Percentiles rank a stretch among this genome's conserved stretches.
phyloP scores from a whole-genome alignment of 1,139 yeast genomes.

The Pichia sp. region DNA sequence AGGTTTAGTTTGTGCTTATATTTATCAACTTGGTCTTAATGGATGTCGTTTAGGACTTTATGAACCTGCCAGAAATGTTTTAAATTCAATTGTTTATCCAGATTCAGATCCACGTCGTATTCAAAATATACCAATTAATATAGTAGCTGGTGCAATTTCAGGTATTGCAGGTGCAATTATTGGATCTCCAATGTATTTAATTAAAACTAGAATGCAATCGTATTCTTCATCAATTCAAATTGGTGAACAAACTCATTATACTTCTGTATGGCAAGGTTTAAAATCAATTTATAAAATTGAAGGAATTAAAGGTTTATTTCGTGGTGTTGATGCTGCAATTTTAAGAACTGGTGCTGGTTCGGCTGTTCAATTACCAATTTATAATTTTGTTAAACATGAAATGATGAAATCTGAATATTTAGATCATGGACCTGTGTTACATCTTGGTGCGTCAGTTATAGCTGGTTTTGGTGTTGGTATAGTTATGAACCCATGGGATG shows the following conservation, averaged over 20 bases:
- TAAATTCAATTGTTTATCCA: constrained; percentile 56
- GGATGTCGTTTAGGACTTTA: constrained; percentile 93
- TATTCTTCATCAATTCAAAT: constrained; percentile 59
- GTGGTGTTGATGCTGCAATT: constrained; percentile 94
- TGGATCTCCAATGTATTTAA: constrained; percentile 87
- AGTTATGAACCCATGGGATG: constrained; percentile 98
- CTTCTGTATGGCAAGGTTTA: constrained; percentile 62
- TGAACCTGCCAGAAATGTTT: constrained; percentile 68
- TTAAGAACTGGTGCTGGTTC: constrained; percentile 95
- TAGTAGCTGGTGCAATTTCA: constrained; percentile 75
- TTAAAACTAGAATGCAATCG: constrained; percentile 96
- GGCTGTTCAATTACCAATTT: constrained; percentile 90
- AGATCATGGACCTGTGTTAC: constrained; percentile 63
- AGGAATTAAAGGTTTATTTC: constrained; percentile 72
- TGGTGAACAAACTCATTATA: constrained; percentile 91
- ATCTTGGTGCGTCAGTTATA: constrained; percentile 66
- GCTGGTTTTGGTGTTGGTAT: constrained; percentile 92
- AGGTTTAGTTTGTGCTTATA: constrained; percentile 77
- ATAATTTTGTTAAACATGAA: constrained; percentile 66
- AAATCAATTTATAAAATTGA: constrained; percentile 53
- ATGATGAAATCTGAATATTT: constrained; percentile 43
- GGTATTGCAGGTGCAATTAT: constrained; percentile 86
- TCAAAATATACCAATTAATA: constrained; percentile 63
- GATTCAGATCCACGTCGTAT: constrained; percentile 42
- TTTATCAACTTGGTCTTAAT: constrained; percentile 83